Evolutionary conservation across 495 filamentous ascomycete genomes (phyloP).

Genomic region (Lepidopterella palustris): DNA sequence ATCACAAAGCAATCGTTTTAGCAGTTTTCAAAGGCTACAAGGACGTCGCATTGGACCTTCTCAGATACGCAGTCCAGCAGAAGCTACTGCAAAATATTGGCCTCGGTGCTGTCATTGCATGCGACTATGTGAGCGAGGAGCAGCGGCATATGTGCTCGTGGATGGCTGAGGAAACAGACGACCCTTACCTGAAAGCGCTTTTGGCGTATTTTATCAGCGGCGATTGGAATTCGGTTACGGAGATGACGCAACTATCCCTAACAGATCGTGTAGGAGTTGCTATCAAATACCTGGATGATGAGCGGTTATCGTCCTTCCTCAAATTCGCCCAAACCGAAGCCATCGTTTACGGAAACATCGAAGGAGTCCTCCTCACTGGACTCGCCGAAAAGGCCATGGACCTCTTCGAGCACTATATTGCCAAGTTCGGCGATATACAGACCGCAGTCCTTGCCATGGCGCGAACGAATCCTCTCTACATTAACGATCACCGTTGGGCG

Average conservation of each 20-base stretch:
- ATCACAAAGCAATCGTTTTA: slow-evolving; percentile 60
- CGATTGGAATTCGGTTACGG: slow-evolving; percentile 75
- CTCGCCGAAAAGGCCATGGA: slow-evolving; percentile 71
- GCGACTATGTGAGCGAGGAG: slow-evolving; percentile 45
- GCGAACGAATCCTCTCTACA: slow-evolving; percentile 71
- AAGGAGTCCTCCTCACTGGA: slow-evolving; percentile 83
- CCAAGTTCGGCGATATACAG: slow-evolving; percentile 81
- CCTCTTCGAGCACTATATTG: slow-evolving; percentile 80
- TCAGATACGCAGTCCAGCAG: slow-evolving; percentile 32
- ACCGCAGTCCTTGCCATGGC: slow-evolving; percentile 81
- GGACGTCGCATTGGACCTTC: slow-evolving; percentile 36
- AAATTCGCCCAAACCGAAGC: slow-evolving; percentile 53
- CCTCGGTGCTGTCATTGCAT: slow-evolving; percentile 46
- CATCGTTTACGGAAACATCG: slow-evolving; percentile 71
- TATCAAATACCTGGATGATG: slow-evolving; percentile 73
- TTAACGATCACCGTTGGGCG: slow-evolving; percentile 67
- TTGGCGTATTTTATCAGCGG: slow-evolving; percentile 87
- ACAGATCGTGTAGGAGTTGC: slow-evolving; percentile 82
- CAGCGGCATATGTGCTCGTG: slow-evolving; percentile 45
- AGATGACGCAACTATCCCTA: slow-evolving; percentile 76
- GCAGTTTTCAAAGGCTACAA: slow-evolving; percentile 39
- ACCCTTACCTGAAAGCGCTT: slow-evolving; percentile 85
- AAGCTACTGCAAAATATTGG: slow-evolving; percentile 36
- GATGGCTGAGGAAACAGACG: slow-evolving; percentile 59
- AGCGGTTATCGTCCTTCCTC: slow-evolving; percentile 67